phyloP scores from a whole-genome alignment of 345 rosid species.

The Sonneratia caseolaris region DNA sequence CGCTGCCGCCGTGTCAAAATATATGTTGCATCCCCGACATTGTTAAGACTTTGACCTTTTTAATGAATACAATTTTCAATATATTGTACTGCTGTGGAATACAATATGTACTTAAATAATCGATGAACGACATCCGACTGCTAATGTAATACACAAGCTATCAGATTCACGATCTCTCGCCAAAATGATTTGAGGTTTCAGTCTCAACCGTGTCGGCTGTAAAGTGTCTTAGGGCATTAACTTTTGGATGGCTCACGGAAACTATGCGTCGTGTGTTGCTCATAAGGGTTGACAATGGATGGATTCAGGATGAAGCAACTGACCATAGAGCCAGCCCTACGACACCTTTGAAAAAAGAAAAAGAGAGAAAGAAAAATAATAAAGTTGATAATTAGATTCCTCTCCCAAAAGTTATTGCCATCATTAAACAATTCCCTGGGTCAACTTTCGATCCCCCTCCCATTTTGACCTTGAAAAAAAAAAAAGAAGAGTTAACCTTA shows the following conservation, averaged over 20 bases:
- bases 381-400: neutral
- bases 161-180: too few species aligned
- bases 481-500: neutral
- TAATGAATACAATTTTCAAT: too few species aligned
- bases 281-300: slow-evolving; percentile 19
- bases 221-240: neutral
- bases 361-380: neutral
- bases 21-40: too few species aligned
- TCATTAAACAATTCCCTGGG: slow-evolving; percentile 14
- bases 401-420: slow-evolving; percentile 4
- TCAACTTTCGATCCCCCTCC: slow-evolving; percentile 28
- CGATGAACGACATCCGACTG: too few species aligned
- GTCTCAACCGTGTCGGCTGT: neutral
- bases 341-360: neutral
- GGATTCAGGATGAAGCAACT: slow-evolving; percentile 24
- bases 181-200: too few species aligned
- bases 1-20: too few species aligned
- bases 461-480: too few species aligned
- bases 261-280: slow-evolving; percentile 2
- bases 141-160: too few species aligned
- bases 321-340: neutral
- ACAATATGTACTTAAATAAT: too few species aligned
- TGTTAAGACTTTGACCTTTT: too few species aligned
- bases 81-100: too few species aligned
- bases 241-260: neutral